Conservation (phyloP, 108 stramenopile species). For the Skeletonema tropicum region DNA sequence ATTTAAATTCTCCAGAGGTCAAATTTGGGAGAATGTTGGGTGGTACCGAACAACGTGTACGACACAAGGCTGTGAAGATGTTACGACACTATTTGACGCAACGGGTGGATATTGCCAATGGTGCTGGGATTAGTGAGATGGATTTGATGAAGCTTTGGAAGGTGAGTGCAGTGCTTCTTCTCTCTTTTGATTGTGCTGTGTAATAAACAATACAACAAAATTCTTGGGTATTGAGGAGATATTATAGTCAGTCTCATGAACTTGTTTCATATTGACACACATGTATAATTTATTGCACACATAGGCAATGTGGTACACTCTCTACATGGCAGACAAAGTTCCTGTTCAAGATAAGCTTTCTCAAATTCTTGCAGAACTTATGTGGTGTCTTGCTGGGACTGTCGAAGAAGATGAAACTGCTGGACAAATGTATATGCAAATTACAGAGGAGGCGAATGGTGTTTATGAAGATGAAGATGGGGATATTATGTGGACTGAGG, state of each 20-base stretch:
- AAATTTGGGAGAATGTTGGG: slow-evolving; percentile 82
- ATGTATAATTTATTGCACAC: background rate
- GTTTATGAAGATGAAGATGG: slow-evolving; percentile 35
- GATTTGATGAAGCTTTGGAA: slow-evolving; percentile 95
- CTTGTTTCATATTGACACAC: background rate
- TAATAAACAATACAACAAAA: background rate
- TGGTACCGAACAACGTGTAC: slow-evolving; percentile 70
- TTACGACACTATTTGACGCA: slow-evolving; percentile 70
- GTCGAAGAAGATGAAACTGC: slow-evolving; percentile 91
- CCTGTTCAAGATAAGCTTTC: slow-evolving; percentile 90
- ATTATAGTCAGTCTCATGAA: background rate
- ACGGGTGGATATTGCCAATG: slow-evolving; percentile 56
- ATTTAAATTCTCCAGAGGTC: slow-evolving; percentile 74
- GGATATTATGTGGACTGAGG: slow-evolving; percentile 23
- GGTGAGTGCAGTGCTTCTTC: slow-evolving; percentile 33
- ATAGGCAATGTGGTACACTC: slow-evolving; percentile 85
- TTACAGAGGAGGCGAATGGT: slow-evolving; percentile 48
- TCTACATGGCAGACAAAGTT: slow-evolving; percentile 91
- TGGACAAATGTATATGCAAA: slow-evolving; percentile 72
- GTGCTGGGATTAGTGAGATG: slow-evolving; percentile 75
- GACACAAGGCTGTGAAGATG: slow-evolving; percentile 75
- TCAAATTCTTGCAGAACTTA: slow-evolving; percentile 68
- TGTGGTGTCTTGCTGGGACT: slow-evolving; percentile 88
- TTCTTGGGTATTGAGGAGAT: background rate
- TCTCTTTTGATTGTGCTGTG: background rate